phyloP scores from a whole-genome alignment of 2,329 filamentous ascomycete species.

The Curvularia sp. region DNA sequence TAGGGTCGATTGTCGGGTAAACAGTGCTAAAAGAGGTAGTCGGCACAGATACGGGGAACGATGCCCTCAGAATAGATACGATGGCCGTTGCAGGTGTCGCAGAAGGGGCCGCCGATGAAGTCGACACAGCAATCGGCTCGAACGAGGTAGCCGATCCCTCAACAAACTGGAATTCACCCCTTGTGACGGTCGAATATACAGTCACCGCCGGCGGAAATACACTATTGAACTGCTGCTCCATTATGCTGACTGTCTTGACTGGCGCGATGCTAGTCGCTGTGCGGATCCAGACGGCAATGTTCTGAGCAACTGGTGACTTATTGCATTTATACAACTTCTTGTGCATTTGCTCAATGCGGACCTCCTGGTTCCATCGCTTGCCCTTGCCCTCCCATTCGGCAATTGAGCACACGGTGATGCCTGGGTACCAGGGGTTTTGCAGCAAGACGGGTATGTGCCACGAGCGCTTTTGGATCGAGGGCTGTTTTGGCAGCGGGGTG shows the following conservation, averaged over 20 bases:
- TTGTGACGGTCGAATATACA: no score
- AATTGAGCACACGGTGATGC: conserved; percentile 20
- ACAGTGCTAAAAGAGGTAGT: no score
- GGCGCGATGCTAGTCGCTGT: not conserved
- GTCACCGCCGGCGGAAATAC: no score
- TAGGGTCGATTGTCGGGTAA: no score
- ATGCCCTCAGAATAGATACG: no score
- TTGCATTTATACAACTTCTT: conserved; percentile 10
- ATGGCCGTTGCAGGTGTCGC: no score
- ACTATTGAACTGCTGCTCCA: not conserved
- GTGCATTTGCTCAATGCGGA: conserved; percentile 24
- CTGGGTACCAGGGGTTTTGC: conserved; percentile 20
- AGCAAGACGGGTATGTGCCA: conserved; percentile 29
- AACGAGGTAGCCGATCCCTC: no score
- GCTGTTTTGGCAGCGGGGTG: not conserved
- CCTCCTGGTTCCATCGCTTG: conserved; percentile 12
- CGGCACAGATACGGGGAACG: no score
- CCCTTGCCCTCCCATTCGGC: conserved; percentile 36
- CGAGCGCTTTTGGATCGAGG: conserved; percentile 21
- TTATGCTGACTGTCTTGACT: not conserved
- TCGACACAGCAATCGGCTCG: no score
- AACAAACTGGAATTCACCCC: no score
- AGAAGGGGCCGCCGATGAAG: no score
- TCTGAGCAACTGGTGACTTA: not conserved
- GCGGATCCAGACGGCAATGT: not conserved